phyloP scores from a whole-genome alignment of 805 yeast species.

The Middelhovenomyces tepae region DNA sequence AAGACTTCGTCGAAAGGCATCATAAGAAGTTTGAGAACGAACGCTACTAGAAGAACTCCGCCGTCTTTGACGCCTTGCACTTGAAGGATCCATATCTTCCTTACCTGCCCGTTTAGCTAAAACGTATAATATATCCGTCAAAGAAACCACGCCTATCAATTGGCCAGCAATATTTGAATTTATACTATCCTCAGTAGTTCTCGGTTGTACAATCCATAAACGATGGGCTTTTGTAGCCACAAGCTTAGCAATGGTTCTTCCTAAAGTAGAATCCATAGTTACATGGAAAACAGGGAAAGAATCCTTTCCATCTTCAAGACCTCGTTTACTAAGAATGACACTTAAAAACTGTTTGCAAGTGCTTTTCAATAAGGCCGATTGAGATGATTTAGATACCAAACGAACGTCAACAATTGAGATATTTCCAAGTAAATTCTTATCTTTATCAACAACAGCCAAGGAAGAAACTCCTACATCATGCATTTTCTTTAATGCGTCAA shows the following conservation, averaged over 20 bases:
- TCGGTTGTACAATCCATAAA: slow-evolving; percentile 32
- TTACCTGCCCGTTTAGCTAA: slow-evolving; percentile 70
- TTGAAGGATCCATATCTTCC: slow-evolving; percentile 61
- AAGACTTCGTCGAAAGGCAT: slow-evolving; percentile 10
- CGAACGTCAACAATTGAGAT: slow-evolving; percentile 92
- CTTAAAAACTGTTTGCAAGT: slow-evolving; percentile 83
- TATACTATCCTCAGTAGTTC: slow-evolving; percentile 21
- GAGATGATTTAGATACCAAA: slow-evolving; percentile 78
- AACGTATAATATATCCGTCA: slow-evolving; percentile 80
- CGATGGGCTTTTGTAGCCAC: slow-evolving; percentile 95
- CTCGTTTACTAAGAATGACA: slow-evolving; percentile 77
- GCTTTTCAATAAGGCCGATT: slow-evolving; percentile 71
- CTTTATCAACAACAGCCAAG: slow-evolving; percentile 82
- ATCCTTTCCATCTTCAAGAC: slow-evolving; percentile 90
- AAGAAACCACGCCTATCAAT: slow-evolving; percentile 81
- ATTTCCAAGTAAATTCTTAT: slow-evolving; percentile 72
- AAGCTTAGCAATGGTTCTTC: slow-evolving; percentile 84
- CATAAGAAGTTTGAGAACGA: slow-evolving; percentile 13
- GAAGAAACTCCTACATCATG: slow-evolving; percentile 77
- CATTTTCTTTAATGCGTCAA: slow-evolving; percentile 84
- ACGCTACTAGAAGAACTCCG: slow-evolving; percentile 16
- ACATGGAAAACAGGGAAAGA: slow-evolving; percentile 96
- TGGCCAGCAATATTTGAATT: slow-evolving; percentile 41
- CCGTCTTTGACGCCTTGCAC: slow-evolving; percentile 87
- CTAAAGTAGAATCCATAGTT: slow-evolving; percentile 65